Base-by-base conservation (phyloP, 75 land plant genomes). In the Chamaecyparis obtusa region DNA sequence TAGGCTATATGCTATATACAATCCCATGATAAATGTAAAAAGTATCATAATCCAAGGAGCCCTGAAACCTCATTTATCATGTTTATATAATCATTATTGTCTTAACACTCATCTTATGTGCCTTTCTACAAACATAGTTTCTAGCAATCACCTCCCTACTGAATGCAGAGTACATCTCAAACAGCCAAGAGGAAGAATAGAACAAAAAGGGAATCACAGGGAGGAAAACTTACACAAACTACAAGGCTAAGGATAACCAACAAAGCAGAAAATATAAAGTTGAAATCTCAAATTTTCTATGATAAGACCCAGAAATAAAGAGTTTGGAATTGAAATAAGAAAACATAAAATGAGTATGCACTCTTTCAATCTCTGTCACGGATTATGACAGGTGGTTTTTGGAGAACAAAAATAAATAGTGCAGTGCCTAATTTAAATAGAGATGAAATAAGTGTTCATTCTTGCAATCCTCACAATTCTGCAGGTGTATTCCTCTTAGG, bases 141-240 rank as follows among this genome's bases (percentile, higher is more conserved):
- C n/a, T 46, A 24, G 83, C 11, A 39, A 81, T n/a, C 11, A 78
- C 48, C 48, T 81, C n/a, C 43, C 54, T 44, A 81, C 55, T 51
- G 2, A 46, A 33, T 81, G 32, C n/a, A 39, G 48, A 79, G 49
- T 44, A 9, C 27, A 19, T 43, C 83, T 44, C 32, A 27, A 46
- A 81, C 16, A 37, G 33, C 24, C 49, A 81, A 81, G 49, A 27
- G 10, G 46, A 27, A 81, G 49, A 46, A n/a, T 13, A 51, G 54
- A 27, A 46, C n/a, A 46, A 13, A 81, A 13, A 41, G 41, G 81
- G 46, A 78, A 81, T 81, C n/a, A 21, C 32, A 0, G 14, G n/a
- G 54, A 81, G 24, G 83, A 81, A 81, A 81, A 44, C 11, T 81
- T 81, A 1, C 83, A 51, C 51, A 81, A 78, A 81, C 54, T 46